A percentile compares a stretch with the other conserved stretches of the same genome.
phyloP scores from a whole-genome alignment of 345 rosid genomes.

The Brassica juncea region DNA sequence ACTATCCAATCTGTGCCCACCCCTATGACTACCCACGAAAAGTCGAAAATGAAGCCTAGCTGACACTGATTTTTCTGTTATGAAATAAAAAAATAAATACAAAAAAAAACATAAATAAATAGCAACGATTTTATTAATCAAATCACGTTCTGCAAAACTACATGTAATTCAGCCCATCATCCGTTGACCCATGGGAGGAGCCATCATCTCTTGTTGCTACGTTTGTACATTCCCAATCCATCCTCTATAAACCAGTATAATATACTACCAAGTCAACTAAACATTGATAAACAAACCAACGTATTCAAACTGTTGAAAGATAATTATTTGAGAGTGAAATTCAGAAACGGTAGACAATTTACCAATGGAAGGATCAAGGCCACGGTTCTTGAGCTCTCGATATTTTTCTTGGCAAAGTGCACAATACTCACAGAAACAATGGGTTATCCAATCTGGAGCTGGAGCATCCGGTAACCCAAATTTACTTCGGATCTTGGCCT shows the following conservation, averaged over 20 bases:
- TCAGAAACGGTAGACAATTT: background rate
- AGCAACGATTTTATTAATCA: background rate
- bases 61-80: conserved; percentile 14
- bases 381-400: conserved; percentile 55
- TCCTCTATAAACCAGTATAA: conserved; percentile 23
- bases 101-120: background rate
- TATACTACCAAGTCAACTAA: background rate
- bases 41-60: background rate
- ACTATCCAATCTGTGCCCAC: too few species aligned
- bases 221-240: conserved; percentile 39
- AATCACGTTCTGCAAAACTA: conserved; percentile 1
- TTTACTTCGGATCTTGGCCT: conserved; percentile 45
- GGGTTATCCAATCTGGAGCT: conserved; percentile 48
- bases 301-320: background rate
- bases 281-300: background rate
- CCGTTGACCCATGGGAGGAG: conserved; percentile 29
- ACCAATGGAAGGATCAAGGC: conserved; percentile 56
- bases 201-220: conserved; percentile 27
- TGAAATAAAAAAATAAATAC: background rate
- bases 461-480: conserved; percentile 57
- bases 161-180: conserved; percentile 33
- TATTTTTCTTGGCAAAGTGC: conserved; percentile 55
- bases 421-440: conserved; percentile 51
- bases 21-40: background rate
- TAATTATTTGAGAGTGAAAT: background rate